Evolutionary conservation across 1,284 basidiomycete species (phyloP), one percentile per base, ranked within the genome.

Genomic region (Moniliella sp.): DNA sequence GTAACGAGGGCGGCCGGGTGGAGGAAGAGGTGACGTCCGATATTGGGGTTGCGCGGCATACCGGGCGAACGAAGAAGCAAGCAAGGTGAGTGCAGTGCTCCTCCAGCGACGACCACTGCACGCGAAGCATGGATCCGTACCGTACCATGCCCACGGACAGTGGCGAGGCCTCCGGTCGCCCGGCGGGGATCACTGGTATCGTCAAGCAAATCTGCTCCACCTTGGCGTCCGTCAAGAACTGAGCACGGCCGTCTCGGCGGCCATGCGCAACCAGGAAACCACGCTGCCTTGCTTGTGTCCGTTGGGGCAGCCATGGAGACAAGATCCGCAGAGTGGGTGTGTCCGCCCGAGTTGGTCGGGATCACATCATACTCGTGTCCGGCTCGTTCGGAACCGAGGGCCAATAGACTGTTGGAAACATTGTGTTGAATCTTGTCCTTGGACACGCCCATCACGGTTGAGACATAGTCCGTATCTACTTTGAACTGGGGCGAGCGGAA

Each of bases 1-100:
- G 61, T 61, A 7, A 66, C 58, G 31, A 59, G 51, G 30, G 59
- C 60, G 11, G 51, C 58, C 0, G 66, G 66, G 50, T 67, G 66
- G 13, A 67, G 45, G 30, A 61, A 57, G 11, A 67, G 45, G 35
- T 63, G 61, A 31, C 56, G 45, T 5, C 66, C 66, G 36, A 67
- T 63, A 38, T 58, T 49, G 30, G 60, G 58, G 50, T 65, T 65
- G 45, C 43, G 47, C 30, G 40, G 43, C 15, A 67, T 42, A 10
- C 59, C 60, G 13, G 56, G 56, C 21, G 58, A 61, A 18, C 64
- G 59, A 12, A 64, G 52, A 4, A 67, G 51, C 28, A 67, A 39
- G 0, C 63, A 65, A 0, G 66, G 66, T 2, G 62, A 62, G 39
- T 66, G 56, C 31, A 67, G 37, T 7, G 61, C 57, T 5, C 66